phyloP scores from a whole-genome alignment of 345 rosid genomes.

The Diplotaxis tenuifolia region DNA sequence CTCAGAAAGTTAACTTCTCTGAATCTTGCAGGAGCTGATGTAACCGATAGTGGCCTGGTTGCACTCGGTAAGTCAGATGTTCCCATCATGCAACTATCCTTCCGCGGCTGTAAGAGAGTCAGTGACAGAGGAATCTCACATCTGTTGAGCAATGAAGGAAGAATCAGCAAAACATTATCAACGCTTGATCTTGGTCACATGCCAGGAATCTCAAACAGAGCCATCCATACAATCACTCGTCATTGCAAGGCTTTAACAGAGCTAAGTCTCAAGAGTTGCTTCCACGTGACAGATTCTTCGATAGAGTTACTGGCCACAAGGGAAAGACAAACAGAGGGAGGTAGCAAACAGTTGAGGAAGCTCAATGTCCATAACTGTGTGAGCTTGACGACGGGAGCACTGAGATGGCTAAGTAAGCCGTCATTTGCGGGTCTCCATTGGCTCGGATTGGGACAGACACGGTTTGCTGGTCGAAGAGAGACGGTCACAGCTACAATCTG shows the following conservation, averaged over 20 bases:
- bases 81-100: constrained; percentile 49
- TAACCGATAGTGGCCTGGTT: constrained; percentile 58
- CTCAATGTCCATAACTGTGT: constrained; percentile 61
- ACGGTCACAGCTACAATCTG: constrained; percentile 26
- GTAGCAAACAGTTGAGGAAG: constrained; percentile 37
- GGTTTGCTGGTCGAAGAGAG: constrained; percentile 35
- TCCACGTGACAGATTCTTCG: constrained; percentile 52
- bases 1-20: constrained; percentile 48
- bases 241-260: constrained; percentile 48
- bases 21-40: constrained; percentile 61
- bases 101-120: constrained; percentile 67
- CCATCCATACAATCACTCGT: constrained; percentile 38
- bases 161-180: constrained; percentile 44
- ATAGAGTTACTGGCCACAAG: constrained; percentile 46
- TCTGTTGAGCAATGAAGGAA: constrained; percentile 51
- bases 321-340: constrained; percentile 34
- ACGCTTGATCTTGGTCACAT: constrained; percentile 61
- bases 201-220: constrained; percentile 59
- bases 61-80: constrained; percentile 46
- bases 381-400: constrained; percentile 42
- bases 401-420: constrained; percentile 45
- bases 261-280: constrained; percentile 55
- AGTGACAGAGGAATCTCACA: constrained; percentile 57
- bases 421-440: constrained; percentile 54
- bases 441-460: constrained; percentile 52